Conservation (phyloP, 805 yeast genomes). For the Metschnikowia cerradonensis region DNA sequence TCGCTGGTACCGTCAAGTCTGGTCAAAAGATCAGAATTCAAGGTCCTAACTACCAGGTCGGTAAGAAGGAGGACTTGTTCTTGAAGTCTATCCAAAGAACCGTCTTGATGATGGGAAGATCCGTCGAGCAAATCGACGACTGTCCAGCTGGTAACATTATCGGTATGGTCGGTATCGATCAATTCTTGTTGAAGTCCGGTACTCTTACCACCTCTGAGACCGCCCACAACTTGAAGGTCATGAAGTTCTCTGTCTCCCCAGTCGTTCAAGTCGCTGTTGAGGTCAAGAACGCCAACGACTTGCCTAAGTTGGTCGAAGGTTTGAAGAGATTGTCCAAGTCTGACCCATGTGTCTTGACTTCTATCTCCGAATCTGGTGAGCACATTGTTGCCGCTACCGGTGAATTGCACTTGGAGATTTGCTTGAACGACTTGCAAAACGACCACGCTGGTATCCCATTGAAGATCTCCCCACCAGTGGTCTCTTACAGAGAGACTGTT, state of each 20-base stretch:
- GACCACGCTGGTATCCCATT: conserved; percentile 99
- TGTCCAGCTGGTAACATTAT: conserved; percentile 99
- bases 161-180: conserved; percentile 99
- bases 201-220: conserved; percentile 96
- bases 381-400: conserved; percentile 99
- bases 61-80: conserved; percentile 97
- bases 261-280: conserved; percentile 99
- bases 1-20: conserved; percentile 98
- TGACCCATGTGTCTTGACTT: conserved; percentile 94
- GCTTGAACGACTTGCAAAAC: conserved; percentile 91
- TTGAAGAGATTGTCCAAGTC: conserved; percentile 99
- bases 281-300: conserved; percentile 98
- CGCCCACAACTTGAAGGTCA: conserved; percentile 99
- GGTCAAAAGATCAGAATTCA: conserved; percentile 99
- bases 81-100: conserved; percentile 97
- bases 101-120: conserved; percentile 99
- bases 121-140: conserved; percentile 96
- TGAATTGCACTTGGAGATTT: conserved; percentile 98
- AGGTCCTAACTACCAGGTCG: conserved; percentile 99
- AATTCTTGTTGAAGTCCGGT: conserved; percentile 99
- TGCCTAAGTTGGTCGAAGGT: conserved; percentile 99
- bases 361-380: conserved; percentile 94
- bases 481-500: conserved; percentile 98
- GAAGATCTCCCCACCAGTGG: conserved; percentile 96
- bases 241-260: conserved; percentile 99